Evolutionary conservation across 225 moss, liverwort and hornwort species (phyloP).

Genomic region (Pseudoscleropodium purum): DNA sequence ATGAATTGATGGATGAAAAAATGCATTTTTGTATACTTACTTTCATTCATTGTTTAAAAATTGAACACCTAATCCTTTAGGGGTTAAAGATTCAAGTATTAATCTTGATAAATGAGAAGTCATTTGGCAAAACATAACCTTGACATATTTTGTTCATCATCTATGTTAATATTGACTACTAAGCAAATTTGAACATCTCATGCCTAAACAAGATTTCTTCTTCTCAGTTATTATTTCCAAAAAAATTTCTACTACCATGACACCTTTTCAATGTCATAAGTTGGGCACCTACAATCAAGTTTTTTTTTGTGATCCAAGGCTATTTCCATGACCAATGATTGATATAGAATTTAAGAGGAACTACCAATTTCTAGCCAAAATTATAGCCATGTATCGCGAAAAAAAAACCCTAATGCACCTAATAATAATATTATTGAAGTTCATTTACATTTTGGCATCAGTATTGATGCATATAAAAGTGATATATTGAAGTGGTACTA

Average conservation of each 20-base stretch:
- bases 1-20: too few relatives aligned
- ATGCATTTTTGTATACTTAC: too few relatives aligned
- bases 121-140: background rate
- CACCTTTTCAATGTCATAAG: background rate
- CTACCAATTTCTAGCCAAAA: rapidly evolving
- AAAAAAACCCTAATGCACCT: background rate
- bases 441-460: background rate
- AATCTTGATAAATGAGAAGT: background rate
- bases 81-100: background rate
- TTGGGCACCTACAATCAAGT: background rate
- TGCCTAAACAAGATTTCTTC: background rate
- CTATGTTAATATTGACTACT: background rate
- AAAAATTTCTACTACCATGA: background rate
- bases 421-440: background rate
- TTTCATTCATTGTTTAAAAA: too few relatives aligned
- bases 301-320: background rate
- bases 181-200: background rate
- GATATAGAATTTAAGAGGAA: rapidly evolving
- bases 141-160: background rate
- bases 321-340: rapidly evolving
- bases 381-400: background rate
- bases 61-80: too few relatives aligned
- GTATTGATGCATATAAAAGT: background rate
- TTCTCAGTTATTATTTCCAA: background rate
- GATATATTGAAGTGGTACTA: background rate